Conservation (phyloP, 2,329 filamentous ascomycete species). For the Dichotomopilus funicola region DNA sequence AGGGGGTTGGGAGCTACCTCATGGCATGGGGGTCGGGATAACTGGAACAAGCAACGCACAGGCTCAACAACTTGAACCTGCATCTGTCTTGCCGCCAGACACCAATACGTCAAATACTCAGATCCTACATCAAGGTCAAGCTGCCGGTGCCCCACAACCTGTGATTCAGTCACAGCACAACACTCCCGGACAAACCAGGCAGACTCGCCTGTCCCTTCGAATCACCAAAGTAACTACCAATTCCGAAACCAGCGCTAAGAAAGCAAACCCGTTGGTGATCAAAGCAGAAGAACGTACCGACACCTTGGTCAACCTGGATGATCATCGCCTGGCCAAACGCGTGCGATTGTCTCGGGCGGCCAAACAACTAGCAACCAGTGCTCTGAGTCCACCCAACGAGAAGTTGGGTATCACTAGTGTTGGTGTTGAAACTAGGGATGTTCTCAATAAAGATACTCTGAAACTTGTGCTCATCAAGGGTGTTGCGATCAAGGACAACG, state of each 20-base stretch:
- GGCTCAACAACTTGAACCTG: neutral
- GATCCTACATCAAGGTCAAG: neutral
- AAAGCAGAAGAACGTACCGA: slow-evolving; percentile 1
- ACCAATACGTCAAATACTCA: too few relatives aligned
- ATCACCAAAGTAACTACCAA: slow-evolving; percentile 7
- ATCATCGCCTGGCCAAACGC: neutral
- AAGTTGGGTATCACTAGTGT: neutral
- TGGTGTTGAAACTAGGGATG: neutral
- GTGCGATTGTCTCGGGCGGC: neutral
- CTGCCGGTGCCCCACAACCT: neutral
- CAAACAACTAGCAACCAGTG: neutral
- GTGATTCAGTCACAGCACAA: neutral
- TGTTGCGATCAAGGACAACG: slow-evolving; percentile 3
- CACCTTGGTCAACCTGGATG: neutral
- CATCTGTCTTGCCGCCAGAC: neutral
- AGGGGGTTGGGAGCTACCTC: slow-evolving; percentile 14
- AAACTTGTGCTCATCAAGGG: slow-evolving; percentile 16
- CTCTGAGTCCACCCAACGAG: neutral
- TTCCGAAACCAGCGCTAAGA: neutral
- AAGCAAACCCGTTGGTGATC: neutral
- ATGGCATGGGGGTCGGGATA: slow-evolving; percentile 15
- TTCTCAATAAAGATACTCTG: neutral
- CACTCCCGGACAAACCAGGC: neutral
- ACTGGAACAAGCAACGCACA: neutral
- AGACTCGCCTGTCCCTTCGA: slow-evolving; percentile 2